A percentile compares a stretch with the other conserved stretches of the same genome.
These are phyloP conservation scores for Monilinia fructicola DNA, from an alignment of 2,329 filamentous ascomycete genomes.

Conservation along the genomic window DNA sequence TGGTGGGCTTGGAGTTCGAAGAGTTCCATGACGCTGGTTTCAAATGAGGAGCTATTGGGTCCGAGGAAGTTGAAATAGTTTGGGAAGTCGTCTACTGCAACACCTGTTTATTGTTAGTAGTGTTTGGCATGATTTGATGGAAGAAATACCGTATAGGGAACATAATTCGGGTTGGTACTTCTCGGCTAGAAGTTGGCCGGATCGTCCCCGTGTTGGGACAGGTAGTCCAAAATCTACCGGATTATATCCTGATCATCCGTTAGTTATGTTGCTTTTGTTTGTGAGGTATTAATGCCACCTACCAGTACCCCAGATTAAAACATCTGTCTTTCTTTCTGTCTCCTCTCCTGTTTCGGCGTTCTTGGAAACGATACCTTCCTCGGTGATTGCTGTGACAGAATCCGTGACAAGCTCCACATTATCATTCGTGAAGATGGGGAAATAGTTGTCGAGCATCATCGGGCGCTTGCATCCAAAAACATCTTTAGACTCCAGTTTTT, in stretches of 20 bases:
- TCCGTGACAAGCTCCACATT: constrained; percentile 18
- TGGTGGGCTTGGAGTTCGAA: constrained; percentile 14
- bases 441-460: constrained; percentile 4
- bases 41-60: constrained; percentile 8
- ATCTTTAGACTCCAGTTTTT: constrained; percentile 6
- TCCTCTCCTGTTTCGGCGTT: background rate
- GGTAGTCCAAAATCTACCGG: constrained; percentile 10
- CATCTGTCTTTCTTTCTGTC: constrained; percentile 2
- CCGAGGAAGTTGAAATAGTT: constrained; percentile 17
- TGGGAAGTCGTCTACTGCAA: constrained; percentile 11
- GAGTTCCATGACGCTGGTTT: constrained; percentile 5
- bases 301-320: constrained; percentile 16
- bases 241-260: background rate
- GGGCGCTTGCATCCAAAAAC: constrained; percentile 8
- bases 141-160: constrained; percentile 3
- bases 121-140: background rate
- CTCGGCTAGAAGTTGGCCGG: constrained; percentile 3
- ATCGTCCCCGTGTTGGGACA: constrained; percentile 1
- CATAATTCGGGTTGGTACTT: constrained; percentile 11
- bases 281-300: background rate
- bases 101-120: background rate
- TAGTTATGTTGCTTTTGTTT: background rate
- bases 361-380: background rate
- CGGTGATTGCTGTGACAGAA: background rate
- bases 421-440: background rate